Evolutionary conservation across 371 early-diverging fungal species (phyloP).

Genomic region (Mortierella sp.): DNA sequence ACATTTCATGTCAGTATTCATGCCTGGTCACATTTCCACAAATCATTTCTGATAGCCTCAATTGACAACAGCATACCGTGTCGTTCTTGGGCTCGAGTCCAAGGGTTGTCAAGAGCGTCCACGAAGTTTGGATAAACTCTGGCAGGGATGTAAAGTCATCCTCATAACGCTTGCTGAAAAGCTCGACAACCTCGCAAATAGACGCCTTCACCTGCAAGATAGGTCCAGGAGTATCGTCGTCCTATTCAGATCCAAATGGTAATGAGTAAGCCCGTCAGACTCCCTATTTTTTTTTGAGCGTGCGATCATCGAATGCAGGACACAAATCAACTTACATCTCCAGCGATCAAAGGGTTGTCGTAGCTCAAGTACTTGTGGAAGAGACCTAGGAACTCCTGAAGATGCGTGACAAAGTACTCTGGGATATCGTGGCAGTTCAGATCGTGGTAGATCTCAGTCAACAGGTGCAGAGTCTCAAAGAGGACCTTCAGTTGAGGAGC

Average conservation of each 20-base stretch:
- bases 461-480: slow-evolving; percentile 81
- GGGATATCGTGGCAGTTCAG: slow-evolving; percentile 97
- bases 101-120: slow-evolving; percentile 83
- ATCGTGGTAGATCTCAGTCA: slow-evolving; percentile 92
- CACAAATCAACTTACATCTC: slow-evolving; percentile 63
- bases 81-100: slow-evolving; percentile 86
- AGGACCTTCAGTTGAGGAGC: slow-evolving; percentile 74
- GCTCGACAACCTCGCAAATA: slow-evolving; percentile 90
- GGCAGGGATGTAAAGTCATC: slow-evolving; percentile 88
- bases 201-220: slow-evolving; percentile 91
- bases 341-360: slow-evolving; percentile 78
- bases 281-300: background rate
- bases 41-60: background rate
- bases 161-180: slow-evolving; percentile 92
- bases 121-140: slow-evolving; percentile 88
- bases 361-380: slow-evolving; percentile 91
- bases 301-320: background rate
- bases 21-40: background rate
- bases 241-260: slow-evolving; percentile 57
- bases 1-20: background rate
- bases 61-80: slow-evolving; percentile 62
- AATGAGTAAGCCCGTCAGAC: background rate
- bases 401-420: slow-evolving; percentile 95
- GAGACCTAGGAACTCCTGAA: slow-evolving; percentile 80
- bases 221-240: slow-evolving; percentile 89